Base-by-base conservation (phyloP, 495 filamentous ascomycete species). In the Penicillium roqueforti region DNA sequence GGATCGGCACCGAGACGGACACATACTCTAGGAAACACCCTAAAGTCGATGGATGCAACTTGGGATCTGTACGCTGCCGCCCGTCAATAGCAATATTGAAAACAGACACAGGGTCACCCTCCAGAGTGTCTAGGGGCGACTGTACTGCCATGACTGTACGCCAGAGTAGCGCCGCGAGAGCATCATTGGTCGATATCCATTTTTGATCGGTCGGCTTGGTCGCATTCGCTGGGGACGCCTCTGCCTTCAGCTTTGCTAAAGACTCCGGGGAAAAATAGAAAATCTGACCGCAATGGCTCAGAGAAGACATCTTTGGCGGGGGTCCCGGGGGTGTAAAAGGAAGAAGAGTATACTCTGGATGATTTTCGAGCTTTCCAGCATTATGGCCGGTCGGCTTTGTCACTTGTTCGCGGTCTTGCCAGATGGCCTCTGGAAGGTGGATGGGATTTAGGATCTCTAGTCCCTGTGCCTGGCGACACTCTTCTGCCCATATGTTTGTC, bases 161-260 rank as follows among this genome's bases (percentile, higher is more conserved):
- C 71, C 72, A 75, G 36, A 75, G 60, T 22, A 73, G 45, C 2
- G 69, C 71, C 2, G 68, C 67, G 11, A 76, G 49, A 29, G 71
- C 72, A 47, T 76, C 72, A 46, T 73, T 71, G 20, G 70, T 75
- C 3, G 70, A 75, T 2, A 75, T 54, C 59, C 59, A 68, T 13
- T 48, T 38, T 41, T 63, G 56, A 22, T 67, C 65, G 0, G 62
- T 51, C 0, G 64, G 53, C 32, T 63, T 47, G 1, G 65, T 67
- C 3, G 69, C 60, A 39, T 69, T 64, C 0, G 16, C 42, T 2
- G 70, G 66, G 8, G 68, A 62, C 4, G 65, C 65, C 20, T 68
- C 68, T n/a, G 56, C 64, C 51, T 73, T 73, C 16, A 70, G 55
- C 1, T 47, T 51, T 5, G 50, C 47, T 1, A 73, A 49, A 10